phyloP scores from a whole-genome alignment of 2,329 filamentous ascomycete genomes.

The Diaporthe vexans region DNA sequence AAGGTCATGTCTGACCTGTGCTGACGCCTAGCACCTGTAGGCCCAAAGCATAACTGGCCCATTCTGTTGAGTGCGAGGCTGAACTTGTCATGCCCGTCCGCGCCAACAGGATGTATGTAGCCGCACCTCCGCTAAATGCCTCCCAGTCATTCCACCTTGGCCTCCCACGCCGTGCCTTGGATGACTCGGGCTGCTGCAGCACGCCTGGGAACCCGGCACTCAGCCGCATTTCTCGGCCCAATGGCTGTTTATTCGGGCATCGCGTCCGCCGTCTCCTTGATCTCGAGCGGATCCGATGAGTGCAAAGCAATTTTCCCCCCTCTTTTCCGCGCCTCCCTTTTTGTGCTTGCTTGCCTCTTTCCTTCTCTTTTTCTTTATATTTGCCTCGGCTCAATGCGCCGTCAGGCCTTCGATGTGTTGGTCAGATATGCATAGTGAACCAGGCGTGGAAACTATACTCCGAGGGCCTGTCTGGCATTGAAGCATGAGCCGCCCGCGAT shows the following conservation, averaged over 20 bases:
- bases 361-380: too few species aligned
- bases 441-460: too few species aligned
- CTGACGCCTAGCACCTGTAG: neutral
- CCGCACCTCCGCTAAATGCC: neutral
- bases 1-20: neutral
- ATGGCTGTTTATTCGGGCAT: conserved; percentile 16
- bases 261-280: conserved; percentile 13
- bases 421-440: neutral
- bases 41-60: conserved; percentile 25
- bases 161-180: conserved; percentile 11
- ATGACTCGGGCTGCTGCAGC: conserved; percentile 31
- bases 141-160: conserved; percentile 16
- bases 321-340: neutral
- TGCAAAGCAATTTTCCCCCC: neutral
- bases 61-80: conserved; percentile 25
- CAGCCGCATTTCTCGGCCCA: conserved; percentile 30
- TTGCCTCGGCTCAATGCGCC: neutral
- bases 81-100: conserved; percentile 21
- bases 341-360: neutral
- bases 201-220: conserved; percentile 22
- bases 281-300: conserved; percentile 4
- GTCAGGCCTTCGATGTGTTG: neutral
- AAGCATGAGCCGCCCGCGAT: neutral
- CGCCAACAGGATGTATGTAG: conserved; percentile 28
- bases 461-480: conserved; percentile 4